phyloP scores from a whole-genome alignment of 139 green algal genomes.

The Dunaliella sp. region DNA sequence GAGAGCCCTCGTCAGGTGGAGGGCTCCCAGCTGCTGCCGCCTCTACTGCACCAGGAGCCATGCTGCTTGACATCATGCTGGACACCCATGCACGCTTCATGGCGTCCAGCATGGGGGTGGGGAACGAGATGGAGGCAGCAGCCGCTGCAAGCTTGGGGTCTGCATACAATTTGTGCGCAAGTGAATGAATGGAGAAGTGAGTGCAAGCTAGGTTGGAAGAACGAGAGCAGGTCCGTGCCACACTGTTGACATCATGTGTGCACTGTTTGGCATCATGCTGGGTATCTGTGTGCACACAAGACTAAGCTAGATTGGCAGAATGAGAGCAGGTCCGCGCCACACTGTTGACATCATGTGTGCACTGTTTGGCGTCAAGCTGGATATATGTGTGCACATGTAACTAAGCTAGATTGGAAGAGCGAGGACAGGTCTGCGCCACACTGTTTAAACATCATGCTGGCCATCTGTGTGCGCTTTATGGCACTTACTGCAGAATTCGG shows the following conservation, averaged over 20 bases:
- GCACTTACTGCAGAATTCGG: too few relatives aligned
- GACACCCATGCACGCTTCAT: slow-evolving; percentile 28
- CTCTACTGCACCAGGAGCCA: not conserved
- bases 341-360: not conserved
- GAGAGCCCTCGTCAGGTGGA: not conserved
- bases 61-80: not conserved
- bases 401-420: too few relatives aligned
- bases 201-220: too few relatives aligned
- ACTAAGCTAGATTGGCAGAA: too few relatives aligned
- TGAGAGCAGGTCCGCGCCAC: too few relatives aligned
- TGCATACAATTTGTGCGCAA: not conserved
- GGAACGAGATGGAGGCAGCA: slow-evolving; percentile 11
- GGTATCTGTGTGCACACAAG: too few relatives aligned
- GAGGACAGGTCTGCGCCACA: too few relatives aligned
- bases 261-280: not conserved
- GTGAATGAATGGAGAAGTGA: too few relatives aligned
- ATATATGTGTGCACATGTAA: too few relatives aligned
- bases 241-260: not conserved
- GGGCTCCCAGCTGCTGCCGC: not conserved
- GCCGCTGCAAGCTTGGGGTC: not conserved
- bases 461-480: too few relatives aligned
- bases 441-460: too few relatives aligned
- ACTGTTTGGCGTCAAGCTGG: not conserved
- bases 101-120: slow-evolving; percentile 19
- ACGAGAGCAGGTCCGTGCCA: too few relatives aligned